Base-by-base conservation (phyloP, 176 grass and related monocot genomes). In the Thinopyrum elongatum region DNA sequence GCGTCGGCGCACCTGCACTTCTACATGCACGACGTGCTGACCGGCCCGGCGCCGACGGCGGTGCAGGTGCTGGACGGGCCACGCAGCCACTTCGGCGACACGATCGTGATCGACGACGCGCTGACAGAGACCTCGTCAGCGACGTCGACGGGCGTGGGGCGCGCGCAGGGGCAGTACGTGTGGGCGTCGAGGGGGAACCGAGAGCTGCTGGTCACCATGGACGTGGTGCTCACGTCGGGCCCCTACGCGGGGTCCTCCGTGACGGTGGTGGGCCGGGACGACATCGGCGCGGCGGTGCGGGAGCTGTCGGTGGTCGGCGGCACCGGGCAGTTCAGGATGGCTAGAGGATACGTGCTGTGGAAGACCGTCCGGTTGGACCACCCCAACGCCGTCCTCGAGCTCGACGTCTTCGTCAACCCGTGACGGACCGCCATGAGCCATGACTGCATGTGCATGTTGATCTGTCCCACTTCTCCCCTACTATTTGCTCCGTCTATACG, bases 1-100 rank as follows among this genome's bases (percentile, higher is more conserved):
- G 77, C 60, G 0, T 33, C 76, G 1, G 60, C 62, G 33, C 86
- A 86, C 83, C 86, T 92, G 15, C 90, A 86, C 83, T 88, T 92
- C 33, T 92, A 60, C 83, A 82, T 92, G 86, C 86, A 92, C 78
- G 86, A 92, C 83, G 67, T 73, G 23, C 78, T 79, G 16, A 85
- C n/a, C n/a, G n/a, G n/a, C n/a, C n/a, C n/a, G n/a, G n/a, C n/a
- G n/a, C n/a, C n/a, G n/a, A n/a, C n/a, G 47, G 78, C 90, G n/a
- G 86, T 92, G 69, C 82, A 82, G 65, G 78, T 86, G 28, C 1
- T 88, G 59, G 34, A 61, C 51, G 86, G 51, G 0, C 70, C 83
- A 0, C 41, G 21, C 0, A 44, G 57, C 77, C 31, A 86, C 70
- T 82, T 86, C 31, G 86, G 90, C 53, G 46, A 83, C 79, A 82